These are phyloP conservation scores for Ophiobolus disseminans DNA, from an alignment of 2,329 filamentous ascomycete species.

Conservation along the genomic window DNA sequence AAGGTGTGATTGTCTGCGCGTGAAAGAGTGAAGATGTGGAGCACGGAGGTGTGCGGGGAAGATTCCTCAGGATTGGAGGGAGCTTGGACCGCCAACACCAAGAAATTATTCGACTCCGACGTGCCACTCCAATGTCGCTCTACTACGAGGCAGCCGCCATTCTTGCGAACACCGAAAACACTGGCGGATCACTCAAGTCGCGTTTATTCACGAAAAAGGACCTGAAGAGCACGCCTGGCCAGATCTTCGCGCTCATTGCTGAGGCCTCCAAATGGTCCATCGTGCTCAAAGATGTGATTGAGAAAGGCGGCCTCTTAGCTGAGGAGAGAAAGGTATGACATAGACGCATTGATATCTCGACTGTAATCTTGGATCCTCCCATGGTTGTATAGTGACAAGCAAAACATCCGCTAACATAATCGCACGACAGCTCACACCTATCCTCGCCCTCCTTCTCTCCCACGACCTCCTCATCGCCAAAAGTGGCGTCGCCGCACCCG, in stretches of 20 bases:
- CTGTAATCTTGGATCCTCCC: too few relatives aligned
- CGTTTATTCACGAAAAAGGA: constrained; percentile 77
- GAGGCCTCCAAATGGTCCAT: constrained; percentile 91
- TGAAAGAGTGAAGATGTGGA: neutral
- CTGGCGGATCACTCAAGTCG: constrained; percentile 85
- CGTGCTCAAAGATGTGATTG: constrained; percentile 87
- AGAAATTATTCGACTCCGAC: constrained; percentile 12
- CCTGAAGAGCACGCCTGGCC: constrained; percentile 77
- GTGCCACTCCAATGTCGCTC: constrained; percentile 73
- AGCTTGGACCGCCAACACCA: constrained; percentile 6
- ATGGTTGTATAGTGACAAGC: too few relatives aligned
- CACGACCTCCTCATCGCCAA: constrained; percentile 88
- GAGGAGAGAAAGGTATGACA: constrained; percentile 82
- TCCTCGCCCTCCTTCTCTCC: constrained; percentile 79
- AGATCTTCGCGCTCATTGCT: constrained; percentile 85
- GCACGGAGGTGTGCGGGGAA: constrained; percentile 1
- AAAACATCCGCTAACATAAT: constrained; percentile 16
- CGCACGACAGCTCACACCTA: constrained; percentile 76
- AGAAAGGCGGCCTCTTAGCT: constrained; percentile 76
- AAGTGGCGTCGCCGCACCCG: constrained; percentile 79
- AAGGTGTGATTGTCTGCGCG: neutral
- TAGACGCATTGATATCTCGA: too few relatives aligned
- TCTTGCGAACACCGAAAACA: constrained; percentile 67
- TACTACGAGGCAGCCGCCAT: constrained; percentile 90
- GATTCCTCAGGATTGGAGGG: neutral